Conservation (phyloP, 2,329 filamentous ascomycete genomes). For the Colletotrichum tamarilloi region DNA sequence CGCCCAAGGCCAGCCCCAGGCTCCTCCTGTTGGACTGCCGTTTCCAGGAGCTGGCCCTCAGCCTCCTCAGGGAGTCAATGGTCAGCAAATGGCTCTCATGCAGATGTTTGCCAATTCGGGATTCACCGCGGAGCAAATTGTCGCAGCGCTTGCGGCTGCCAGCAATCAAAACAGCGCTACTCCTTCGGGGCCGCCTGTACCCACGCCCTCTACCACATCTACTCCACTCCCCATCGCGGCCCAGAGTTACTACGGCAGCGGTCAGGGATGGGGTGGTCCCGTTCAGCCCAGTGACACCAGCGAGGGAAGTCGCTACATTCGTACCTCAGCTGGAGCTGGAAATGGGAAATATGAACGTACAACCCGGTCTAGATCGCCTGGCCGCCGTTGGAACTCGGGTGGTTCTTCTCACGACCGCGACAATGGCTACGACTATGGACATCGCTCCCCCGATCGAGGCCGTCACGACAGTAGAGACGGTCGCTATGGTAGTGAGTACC, state of each 20-base stretch:
- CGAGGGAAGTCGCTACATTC: constrained; percentile 61
- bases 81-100: constrained; percentile 76
- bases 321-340: constrained; percentile 63
- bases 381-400: constrained; percentile 76
- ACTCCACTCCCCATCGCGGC: constrained; percentile 48
- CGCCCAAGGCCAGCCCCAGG: constrained; percentile 49
- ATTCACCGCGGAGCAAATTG: constrained; percentile 82
- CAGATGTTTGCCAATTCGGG: constrained; percentile 81
- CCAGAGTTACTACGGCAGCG: constrained; percentile 11
- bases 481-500: constrained; percentile 76
- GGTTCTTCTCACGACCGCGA: constrained; percentile 71
- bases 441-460: constrained; percentile 72
- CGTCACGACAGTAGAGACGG: constrained; percentile 65
- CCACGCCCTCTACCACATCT: constrained; percentile 53
- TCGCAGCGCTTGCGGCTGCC: constrained; percentile 65
- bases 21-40: constrained; percentile 12
- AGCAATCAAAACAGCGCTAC: constrained; percentile 47
- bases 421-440: constrained; percentile 81
- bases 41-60: constrained; percentile 45
- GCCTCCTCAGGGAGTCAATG: constrained; percentile 45
- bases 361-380: constrained; percentile 84
- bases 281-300: constrained; percentile 57
- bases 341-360: constrained; percentile 73
- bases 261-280: constrained; percentile 43
- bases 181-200: constrained; percentile 42